Percentiles rank a stretch among this genome's conserved stretches.
These are phyloP conservation scores for Lophium mytilinum DNA, from an alignment of 495 filamentous ascomycete genomes.

Conservation along the genomic window DNA sequence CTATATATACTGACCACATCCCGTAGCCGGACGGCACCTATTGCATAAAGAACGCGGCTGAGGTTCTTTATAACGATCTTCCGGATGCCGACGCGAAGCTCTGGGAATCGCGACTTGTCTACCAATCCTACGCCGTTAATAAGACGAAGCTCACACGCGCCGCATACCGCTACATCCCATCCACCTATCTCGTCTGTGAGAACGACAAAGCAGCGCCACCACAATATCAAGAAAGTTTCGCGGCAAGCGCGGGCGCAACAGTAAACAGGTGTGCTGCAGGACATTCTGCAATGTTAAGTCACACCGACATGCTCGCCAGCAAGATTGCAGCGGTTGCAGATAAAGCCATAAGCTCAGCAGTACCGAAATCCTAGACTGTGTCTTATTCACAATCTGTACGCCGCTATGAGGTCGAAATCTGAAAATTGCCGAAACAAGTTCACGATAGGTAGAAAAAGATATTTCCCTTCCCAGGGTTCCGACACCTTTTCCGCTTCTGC, in stretches of 20 bases:
- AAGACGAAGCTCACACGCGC: conserved; percentile 19
- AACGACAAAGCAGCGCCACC: conserved; percentile 18
- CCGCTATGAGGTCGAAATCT: conserved; percentile 3
- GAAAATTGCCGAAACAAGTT: conserved; percentile 46
- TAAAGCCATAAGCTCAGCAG: too few relatives aligned
- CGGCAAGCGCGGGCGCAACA: conserved; percentile 18
- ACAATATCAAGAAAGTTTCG: conserved; percentile 25
- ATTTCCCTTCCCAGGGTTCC: conserved; percentile 34
- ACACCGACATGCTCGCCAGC: conserved; percentile 13
- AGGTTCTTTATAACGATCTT: conserved; percentile 21
- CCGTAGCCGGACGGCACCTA: conserved; percentile 1
- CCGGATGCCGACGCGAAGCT: background rate
- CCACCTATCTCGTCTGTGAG: conserved; percentile 31
- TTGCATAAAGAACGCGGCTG: conserved; percentile 6
- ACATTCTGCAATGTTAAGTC: conserved; percentile 30
- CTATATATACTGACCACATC: conserved; percentile 23
- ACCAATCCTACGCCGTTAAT: conserved; percentile 22
- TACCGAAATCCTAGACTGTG: too few relatives aligned
- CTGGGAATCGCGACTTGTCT: conserved; percentile 21
- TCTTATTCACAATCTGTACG: background rate
- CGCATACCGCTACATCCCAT: conserved; percentile 31
- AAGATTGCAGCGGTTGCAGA: background rate
- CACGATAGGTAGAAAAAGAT: conserved; percentile 45
- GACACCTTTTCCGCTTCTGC: conserved; percentile 15
- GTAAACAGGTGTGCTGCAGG: conserved; percentile 27